Evolutionary conservation across 2,329 filamentous ascomycete genomes (phyloP), one percentile per base, ranked within the genome.

Genomic region (Fusarium stilboides): DNA sequence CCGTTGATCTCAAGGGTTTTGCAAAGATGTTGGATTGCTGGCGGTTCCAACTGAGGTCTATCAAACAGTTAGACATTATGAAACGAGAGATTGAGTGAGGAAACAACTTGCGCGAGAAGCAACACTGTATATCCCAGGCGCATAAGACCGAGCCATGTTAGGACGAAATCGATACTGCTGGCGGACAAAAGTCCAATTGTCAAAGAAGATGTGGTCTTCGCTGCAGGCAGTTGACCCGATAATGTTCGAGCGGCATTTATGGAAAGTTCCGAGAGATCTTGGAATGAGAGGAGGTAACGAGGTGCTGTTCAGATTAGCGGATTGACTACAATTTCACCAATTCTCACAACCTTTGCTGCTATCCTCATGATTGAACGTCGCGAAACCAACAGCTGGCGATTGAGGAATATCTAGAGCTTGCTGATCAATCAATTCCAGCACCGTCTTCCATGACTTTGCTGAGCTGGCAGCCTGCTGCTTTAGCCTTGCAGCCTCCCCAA

Each of bases 141-240:
- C 74, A 90, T 86, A 40, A 91, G 77, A 0, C 83, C 88, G 3
- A 91, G 78, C 88, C 87, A 91, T 1, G 84, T 83, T 51, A 89
- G 81, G 0, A 91, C 77, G 56, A 91, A 89, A 12, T 86, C 82
- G 1, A 84, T 74, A 1, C 84, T 87, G 69, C 88, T 91, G 0
- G 84, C 80, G 60, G 85, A 86, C 0, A 91, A 75, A 12, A 91
- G 73, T 0, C 84, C 89, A 3, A 74, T 42, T 0, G 24, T 39
- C 0, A 49, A 17, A 1, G 42, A 36, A 2, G n/a, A 37, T 1
- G 42, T 3, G 1, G 22, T 22, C 1, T 43, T 42, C 0, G 26
- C 8, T 6, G 45, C 37, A 3, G 33, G 28, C 0, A 68, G 22
- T 4, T 24, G 46, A 4, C 26, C 34, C 2, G 37, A 59, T 10